A percentile compares a stretch with the other conserved stretches of the same genome.
phyloP scores from a whole-genome alignment of 805 yeast species.

The Wickerhamomyces strasburgensis region DNA sequence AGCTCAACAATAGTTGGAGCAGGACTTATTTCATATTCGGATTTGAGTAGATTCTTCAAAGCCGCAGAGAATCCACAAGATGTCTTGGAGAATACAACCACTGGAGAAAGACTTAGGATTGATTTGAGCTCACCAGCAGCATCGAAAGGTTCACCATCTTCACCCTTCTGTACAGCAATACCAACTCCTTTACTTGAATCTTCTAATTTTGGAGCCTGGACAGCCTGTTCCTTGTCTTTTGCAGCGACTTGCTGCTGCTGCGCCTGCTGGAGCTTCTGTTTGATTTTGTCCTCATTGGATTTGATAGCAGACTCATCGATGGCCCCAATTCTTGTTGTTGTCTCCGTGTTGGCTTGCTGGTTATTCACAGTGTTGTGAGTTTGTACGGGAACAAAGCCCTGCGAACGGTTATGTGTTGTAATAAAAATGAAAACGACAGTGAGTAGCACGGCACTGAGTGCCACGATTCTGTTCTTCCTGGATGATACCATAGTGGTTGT shows the following conservation, averaged over 20 bases:
- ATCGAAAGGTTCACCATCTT: constrained; percentile 30
- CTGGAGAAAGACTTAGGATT: constrained; percentile 58
- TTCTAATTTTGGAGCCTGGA: background rate
- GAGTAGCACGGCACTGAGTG: constrained; percentile 36
- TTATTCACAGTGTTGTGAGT: constrained; percentile 1
- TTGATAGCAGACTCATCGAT: constrained; percentile 40
- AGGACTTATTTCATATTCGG: constrained; percentile 68
- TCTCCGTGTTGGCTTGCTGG: constrained; percentile 5
- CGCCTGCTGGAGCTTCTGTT: constrained; percentile 13
- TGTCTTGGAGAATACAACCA: constrained; percentile 50
- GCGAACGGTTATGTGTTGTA: constrained; percentile 22
- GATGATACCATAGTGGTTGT: constrained; percentile 16
- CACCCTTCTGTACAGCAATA: background rate
- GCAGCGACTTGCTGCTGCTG: constrained; percentile 3
- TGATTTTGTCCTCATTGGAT: constrained; percentile 29
- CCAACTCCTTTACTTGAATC: constrained; percentile 9
- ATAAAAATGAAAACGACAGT: constrained; percentile 34
- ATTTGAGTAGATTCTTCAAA: constrained; percentile 60
- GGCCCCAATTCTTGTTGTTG: constrained; percentile 26
- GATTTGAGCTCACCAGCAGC: constrained; percentile 49
- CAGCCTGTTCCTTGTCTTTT: constrained; percentile 11
- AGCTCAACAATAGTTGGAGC: constrained; percentile 71
- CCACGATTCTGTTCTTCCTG: constrained; percentile 37
- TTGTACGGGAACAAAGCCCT: background rate
- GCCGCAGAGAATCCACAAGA: constrained; percentile 73